Base-by-base conservation (phyloP, 106 monocot genomes). In the Acorus calamus region DNA sequence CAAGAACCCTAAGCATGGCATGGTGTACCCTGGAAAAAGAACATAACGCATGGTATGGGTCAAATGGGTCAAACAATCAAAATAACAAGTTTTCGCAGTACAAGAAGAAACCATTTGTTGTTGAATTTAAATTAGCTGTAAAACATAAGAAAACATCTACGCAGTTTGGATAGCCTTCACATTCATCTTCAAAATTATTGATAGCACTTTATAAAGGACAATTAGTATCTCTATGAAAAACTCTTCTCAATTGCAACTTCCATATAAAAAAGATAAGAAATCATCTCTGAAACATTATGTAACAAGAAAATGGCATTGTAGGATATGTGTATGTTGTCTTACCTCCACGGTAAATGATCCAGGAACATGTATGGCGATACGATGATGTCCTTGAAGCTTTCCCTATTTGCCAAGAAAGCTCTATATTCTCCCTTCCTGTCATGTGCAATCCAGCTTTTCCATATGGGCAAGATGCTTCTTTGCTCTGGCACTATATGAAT, bases 311-410 rank as follows among this genome's bases (percentile, higher is more conserved):
- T 7, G 56, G 11, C 11, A 52, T 61, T 8, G 28, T 28, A 28
- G 28, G 28, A 12, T 6, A 8, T 60, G 55, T 50, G 49, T 7
- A 67, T 14, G 9, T 11, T 50, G 7, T 66, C 7, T 70, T 89
- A 94, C 94, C 96, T 92, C 98, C 98, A 98, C 4, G 98, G 98
- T 42, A 98, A 74, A 76, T 98, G 98, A 79, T 98, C 98, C 56
- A 87, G 88, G 53, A 98, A 98, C 98, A 98, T 92, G 70, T 72
- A 85, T n/a, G 92, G 91, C 4, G 87, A 74, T 5, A 98, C 79
- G 52, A 79, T 28, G 41, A 98, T 80, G 66, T 98, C 88, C 57
- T 66, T 83, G 71, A 98, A 98, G 47, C 61, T 69, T 45, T n/a
- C n/a, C n/a, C n/a, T n/a, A n/a, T n/a, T n/a, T n/a, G n/a, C n/a